Conservation (phyloP, 2,329 filamentous ascomycete genomes). For the Akanthomyces muscarius region DNA sequence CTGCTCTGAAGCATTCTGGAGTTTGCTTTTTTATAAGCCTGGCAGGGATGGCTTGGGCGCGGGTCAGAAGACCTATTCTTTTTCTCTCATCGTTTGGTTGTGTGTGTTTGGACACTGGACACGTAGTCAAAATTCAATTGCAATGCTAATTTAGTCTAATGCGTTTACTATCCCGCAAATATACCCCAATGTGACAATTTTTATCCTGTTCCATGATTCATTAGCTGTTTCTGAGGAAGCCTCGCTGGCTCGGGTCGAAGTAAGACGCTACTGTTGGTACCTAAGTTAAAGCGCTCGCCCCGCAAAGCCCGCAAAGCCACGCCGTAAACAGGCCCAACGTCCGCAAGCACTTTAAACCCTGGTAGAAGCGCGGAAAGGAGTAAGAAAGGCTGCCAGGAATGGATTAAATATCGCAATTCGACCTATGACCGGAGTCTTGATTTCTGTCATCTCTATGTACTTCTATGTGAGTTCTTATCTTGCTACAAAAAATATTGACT, state of each 20-base stretch:
- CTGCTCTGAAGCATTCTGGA: slow-evolving; percentile 11
- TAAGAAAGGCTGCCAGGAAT: background rate
- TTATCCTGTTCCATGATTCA: slow-evolving; percentile 9
- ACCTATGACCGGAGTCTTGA: background rate
- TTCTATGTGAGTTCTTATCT: background rate
- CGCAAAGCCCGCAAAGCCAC: slow-evolving; percentile 11
- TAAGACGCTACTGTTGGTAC: background rate
- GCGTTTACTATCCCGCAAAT: background rate
- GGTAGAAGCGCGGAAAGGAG: background rate
- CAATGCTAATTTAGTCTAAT: slow-evolving; percentile 10
- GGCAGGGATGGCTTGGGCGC: slow-evolving; percentile 6
- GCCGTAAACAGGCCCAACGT: background rate
- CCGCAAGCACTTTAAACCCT: slow-evolving; percentile 4
- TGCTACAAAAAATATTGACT: background rate
- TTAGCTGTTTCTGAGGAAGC: background rate
- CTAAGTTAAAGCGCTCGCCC: background rate
- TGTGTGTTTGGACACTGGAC: slow-evolving; percentile 7
- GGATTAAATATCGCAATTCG: background rate
- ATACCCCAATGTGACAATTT: background rate
- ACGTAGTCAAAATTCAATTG: background rate
- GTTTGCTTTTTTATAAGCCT: slow-evolving; percentile 9
- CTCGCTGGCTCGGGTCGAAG: background rate
- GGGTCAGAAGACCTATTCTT: background rate
- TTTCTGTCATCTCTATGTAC: too few relatives aligned
- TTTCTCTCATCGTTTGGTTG: background rate